Base-by-base conservation (phyloP, 352 stramenopile genomes). In the Phytophthora idaei region DNA sequence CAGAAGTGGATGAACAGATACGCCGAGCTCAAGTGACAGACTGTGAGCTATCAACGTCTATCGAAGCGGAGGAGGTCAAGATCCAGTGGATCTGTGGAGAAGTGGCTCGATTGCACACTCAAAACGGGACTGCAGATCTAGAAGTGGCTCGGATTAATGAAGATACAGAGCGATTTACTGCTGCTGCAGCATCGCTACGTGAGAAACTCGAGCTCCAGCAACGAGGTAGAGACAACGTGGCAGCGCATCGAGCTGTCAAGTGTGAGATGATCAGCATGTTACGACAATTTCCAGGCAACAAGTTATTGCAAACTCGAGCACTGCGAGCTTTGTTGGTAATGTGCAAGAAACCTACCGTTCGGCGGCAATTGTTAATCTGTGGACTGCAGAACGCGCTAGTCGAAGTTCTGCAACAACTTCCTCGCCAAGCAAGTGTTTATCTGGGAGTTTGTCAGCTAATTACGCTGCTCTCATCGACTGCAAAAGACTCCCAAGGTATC, bases 201-300 rank as follows among this genome's bases (percentile, higher is more conserved):
- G 37, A 28, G 8, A 64, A 67, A 1, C 27, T 71, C 25, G 21
- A 55, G 7, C 29, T 29, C 1, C 66, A 76, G 31, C 17, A 70
- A 25, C 41, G 45, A 41, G 67, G 54, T n/a, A 62, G 67, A 21
- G 14, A 29, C 5, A 45, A 51, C 10, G 55, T 74, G 21, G 61
- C 55, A 37, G 61, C 32, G 15, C 57, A 64, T 52, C 52, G 55
- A 41, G 41, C 66, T 15, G 49, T 74, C 14, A 75, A 71, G 34
- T 76, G 70, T 50, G 73, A 81, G 53, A 61, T 70, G 47, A 36
- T 81, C 12, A 50, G 55, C 2, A 45, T 78, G 47, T 34, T 65
- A 47, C 67, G 60, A 3, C 73, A 62, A 47, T 76, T 76, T 51
- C 50, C 59, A 8, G 37, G 31, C n/a, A 74, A 76, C 29, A 67